phyloP scores from a whole-genome alignment of 768 basidiomycete species.

The Pleurotus citrinopileatus region DNA sequence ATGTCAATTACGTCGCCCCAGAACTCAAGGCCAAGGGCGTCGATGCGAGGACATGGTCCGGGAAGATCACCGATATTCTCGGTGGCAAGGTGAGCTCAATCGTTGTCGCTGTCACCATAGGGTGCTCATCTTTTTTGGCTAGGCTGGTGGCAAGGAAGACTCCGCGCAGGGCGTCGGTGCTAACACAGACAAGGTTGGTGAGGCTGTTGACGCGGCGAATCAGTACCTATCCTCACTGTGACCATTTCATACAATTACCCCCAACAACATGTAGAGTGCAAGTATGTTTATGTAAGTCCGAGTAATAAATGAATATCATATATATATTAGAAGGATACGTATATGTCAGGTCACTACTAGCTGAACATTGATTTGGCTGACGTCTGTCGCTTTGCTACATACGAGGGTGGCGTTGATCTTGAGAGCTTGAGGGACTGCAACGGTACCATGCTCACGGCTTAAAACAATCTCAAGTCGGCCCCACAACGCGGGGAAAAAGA shows the following conservation, averaged over 20 bases:
- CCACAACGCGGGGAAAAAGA: too few species aligned
- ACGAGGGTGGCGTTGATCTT: too few species aligned
- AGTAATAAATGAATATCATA: too few species aligned
- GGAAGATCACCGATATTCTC: conserved; percentile 69
- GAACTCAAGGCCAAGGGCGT: conserved; percentile 58
- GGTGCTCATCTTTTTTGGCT: conserved; percentile 11
- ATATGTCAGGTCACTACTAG: too few species aligned
- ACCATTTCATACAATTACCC: background rate
- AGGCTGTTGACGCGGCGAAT: conserved; percentile 61
- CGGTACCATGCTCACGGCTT: too few species aligned
- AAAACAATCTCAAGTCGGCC: too few species aligned
- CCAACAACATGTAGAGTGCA: background rate
- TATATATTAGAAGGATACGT: too few species aligned
- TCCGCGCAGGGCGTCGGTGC: conserved; percentile 85
- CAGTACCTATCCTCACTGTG: conserved; percentile 26
- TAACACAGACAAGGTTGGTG: conserved; percentile 57
- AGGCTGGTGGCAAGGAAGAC: conserved; percentile 97
- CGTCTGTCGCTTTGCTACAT: too few species aligned
- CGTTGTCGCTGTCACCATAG: background rate
- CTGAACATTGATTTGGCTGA: too few species aligned
- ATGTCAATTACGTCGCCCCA: conserved; percentile 78
- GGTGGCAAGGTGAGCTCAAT: conserved; percentile 78
- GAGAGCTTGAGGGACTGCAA: too few species aligned
- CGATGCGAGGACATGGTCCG: conserved; percentile 89
- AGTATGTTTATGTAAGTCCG: too few species aligned